These are phyloP conservation scores for Xylaria sp. DNA, from an alignment of 2,329 filamentous ascomycete genomes.

Conservation along the genomic window DNA sequence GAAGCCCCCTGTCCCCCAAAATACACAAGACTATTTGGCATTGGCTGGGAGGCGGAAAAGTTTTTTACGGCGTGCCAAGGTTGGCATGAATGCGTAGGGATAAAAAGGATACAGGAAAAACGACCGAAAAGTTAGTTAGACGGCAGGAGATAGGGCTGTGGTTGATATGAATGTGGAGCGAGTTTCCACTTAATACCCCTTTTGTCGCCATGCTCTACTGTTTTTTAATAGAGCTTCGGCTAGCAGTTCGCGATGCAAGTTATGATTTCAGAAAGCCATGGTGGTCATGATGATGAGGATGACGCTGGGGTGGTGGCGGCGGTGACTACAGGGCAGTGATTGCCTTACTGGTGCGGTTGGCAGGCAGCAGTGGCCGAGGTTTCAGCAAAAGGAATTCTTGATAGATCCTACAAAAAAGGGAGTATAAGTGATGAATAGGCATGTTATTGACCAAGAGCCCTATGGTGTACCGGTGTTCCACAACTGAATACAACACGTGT, in stretches of 20 bases:
- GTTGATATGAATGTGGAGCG: constrained; percentile 19
- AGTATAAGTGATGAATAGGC: too few species aligned
- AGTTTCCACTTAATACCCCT: constrained; percentile 27
- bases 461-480: too few species aligned
- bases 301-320: background rate
- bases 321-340: background rate
- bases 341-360: too few species aligned
- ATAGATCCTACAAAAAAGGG: too few species aligned
- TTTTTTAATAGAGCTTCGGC: constrained; percentile 3
- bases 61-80: constrained; percentile 21
- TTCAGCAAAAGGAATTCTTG: too few species aligned
- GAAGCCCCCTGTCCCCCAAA: constrained; percentile 3
- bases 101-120: constrained; percentile 29
- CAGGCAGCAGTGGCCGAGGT: too few species aligned
- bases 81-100: constrained; percentile 21
- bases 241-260: background rate
- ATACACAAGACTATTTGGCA: constrained; percentile 15
- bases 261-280: constrained; percentile 9
- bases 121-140: constrained; percentile 27
- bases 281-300: too few species aligned
- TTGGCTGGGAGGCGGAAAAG: constrained; percentile 12
- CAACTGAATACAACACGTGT: too few species aligned
- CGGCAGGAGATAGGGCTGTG: constrained; percentile 19
- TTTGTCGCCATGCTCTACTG: constrained; percentile 11
- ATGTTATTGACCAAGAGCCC: too few species aligned